phyloP scores from a whole-genome alignment of 1,139 yeast species.

The Blastobotrys buckinghamii region DNA sequence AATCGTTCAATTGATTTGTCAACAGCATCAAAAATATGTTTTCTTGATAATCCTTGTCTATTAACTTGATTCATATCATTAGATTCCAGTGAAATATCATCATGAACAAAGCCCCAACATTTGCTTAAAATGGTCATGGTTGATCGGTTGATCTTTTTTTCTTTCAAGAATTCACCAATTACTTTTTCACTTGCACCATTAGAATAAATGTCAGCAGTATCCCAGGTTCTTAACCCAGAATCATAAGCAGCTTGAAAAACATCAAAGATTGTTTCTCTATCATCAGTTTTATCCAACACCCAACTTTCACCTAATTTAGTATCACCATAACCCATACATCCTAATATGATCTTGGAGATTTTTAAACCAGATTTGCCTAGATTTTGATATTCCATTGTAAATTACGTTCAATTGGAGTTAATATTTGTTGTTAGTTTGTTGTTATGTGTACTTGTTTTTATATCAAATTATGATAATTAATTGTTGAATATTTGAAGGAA shows the following conservation, averaged over 20 bases:
- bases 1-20: constrained; percentile 48
- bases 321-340: constrained; percentile 52
- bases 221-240: constrained; percentile 48
- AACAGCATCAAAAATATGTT: constrained; percentile 48
- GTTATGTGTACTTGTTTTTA: too few relatives aligned
- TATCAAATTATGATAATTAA: too few relatives aligned
- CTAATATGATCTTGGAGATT: constrained; percentile 48
- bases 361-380: constrained; percentile 40
- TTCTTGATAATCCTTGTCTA: constrained; percentile 40
- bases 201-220: constrained; percentile 48
- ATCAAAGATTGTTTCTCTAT: constrained; percentile 36
- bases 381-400: constrained; percentile 48
- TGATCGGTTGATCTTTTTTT: constrained; percentile 42
- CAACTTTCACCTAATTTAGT: constrained; percentile 40
- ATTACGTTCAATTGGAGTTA: too few relatives aligned
- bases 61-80: constrained; percentile 35
- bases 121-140: constrained; percentile 45
- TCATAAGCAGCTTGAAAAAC: constrained; percentile 47
- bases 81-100: constrained; percentile 31
- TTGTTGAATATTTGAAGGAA: too few relatives aligned
- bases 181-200: constrained; percentile 40
- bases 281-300: constrained; percentile 36
- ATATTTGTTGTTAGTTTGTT: too few relatives aligned
- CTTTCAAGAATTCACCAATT: constrained; percentile 41
- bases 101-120: constrained; percentile 47